Conservation (phyloP, 257 asterid species). For the Cynanchum wilfordii region DNA sequence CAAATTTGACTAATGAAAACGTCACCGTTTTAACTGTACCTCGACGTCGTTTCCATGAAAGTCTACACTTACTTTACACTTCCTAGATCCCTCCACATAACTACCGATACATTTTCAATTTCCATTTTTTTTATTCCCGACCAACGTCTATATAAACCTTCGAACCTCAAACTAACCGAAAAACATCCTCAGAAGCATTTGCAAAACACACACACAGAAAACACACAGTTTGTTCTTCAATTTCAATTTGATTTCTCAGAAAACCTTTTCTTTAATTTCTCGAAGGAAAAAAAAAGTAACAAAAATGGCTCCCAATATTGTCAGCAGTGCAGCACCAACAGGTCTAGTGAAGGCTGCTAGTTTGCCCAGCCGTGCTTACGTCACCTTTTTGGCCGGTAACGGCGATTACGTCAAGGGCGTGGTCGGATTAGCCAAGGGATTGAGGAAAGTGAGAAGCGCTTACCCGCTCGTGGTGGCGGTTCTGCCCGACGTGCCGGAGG, state of each 20-base stretch:
- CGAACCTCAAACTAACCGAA: not conserved
- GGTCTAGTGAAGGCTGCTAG: constrained; percentile 20
- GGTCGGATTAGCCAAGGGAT: constrained; percentile 32
- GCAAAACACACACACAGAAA: too few relatives aligned
- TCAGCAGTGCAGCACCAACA: not conserved
- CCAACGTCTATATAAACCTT: not conserved
- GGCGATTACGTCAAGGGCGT: constrained; percentile 38
- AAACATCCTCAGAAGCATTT: not conserved
- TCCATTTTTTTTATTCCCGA: not conserved
- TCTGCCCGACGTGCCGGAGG: constrained; percentile 35
- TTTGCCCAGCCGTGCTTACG: constrained; percentile 27
- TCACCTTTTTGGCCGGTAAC: constrained; percentile 30
- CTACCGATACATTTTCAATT: not conserved
- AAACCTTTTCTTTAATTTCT: not conserved
- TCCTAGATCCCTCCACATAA: not conserved
- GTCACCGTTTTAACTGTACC: not conserved
- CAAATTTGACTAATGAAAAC: not conserved
- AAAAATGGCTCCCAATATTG: constrained; percentile 5
- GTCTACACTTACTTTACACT: not conserved
- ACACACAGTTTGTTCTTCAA: not conserved
- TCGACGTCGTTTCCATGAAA: not conserved
- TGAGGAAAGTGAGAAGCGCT: constrained; percentile 24
- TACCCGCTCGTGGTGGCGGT: constrained; percentile 35
- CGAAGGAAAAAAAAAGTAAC: too few relatives aligned
- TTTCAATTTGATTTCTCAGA: not conserved